Evolutionary conservation across 257 asterid genomes (phyloP).

Genomic region (Nicotiana tomentosiformis): DNA sequence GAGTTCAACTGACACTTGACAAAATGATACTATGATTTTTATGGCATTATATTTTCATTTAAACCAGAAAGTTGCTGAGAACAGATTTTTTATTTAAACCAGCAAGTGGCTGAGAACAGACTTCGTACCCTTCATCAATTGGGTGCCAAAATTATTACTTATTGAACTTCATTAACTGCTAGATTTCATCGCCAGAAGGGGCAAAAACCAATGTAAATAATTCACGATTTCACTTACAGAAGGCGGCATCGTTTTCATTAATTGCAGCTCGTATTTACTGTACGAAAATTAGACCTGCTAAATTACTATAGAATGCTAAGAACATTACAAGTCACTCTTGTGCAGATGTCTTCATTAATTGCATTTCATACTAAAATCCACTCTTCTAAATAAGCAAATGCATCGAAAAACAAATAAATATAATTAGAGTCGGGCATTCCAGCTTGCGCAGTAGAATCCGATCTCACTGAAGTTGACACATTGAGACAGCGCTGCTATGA

Average conservation of each 20-base stretch:
- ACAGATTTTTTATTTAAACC: neutral
- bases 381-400: neutral
- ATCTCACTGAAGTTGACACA: slow-evolving; percentile 56
- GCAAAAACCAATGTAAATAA: neutral
- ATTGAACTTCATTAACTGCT: neutral
- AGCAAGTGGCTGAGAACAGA: neutral
- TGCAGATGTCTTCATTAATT: neutral
- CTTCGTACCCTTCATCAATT: neutral
- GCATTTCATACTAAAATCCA: neutral
- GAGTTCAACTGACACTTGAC: neutral
- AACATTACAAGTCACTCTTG: neutral
- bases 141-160: neutral
- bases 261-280: neutral
- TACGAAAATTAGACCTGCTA: neutral
- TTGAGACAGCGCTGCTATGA: slow-evolving; percentile 48
- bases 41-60: neutral
- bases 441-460: slow-evolving; percentile 20
- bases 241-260: neutral
- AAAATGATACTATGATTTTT: neutral
- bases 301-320: neutral
- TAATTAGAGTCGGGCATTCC: slow-evolving; percentile 38
- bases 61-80: neutral
- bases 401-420: neutral
- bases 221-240: neutral
- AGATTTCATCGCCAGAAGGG: neutral